Base-by-base conservation (phyloP, 116 monocot species). In the Trichopus zeylanicus region DNA sequence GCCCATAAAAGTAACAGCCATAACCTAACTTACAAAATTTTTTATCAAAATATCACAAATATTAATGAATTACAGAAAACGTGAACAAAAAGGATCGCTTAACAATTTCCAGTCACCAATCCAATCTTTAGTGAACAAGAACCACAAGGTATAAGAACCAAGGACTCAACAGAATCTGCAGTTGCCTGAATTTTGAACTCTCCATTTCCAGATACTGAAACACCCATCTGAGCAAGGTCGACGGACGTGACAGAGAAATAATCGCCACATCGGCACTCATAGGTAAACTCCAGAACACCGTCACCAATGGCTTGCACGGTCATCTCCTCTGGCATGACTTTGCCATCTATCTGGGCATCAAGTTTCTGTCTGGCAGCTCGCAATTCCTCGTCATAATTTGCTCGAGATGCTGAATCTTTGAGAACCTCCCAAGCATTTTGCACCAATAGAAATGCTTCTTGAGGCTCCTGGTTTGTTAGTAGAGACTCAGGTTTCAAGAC, bases 351-450 rank as follows among this genome's bases (percentile, higher is more conserved):
- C 35, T 66, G 48, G 10, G 77, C 72, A 20, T 70, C 74, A 6
- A 71, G 3, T 54, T 74, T 75, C 37, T 67, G 59, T 33, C 81
- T 70, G 0, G 62, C 67, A 21, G 74, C 71, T 62, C 26, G 66
- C 67, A 97, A 30, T 48, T 81, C 60, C 29, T 56, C 63, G 55
- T 97, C 97, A 52, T 91, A 97, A 12, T 68, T 55, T 65, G 79
- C 65, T 78, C 78, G 79, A 15, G 77, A 77, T 3, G 60, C 64
- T 46, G 81, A 35, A 75, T 91, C 71, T 7, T 80, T 49, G 31
- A 97, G 91, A 62, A 91, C 73, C 48, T 91, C 77, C 97, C 97
- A 97, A 62, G 97, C 91, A 59, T 81, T 75, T n/a, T 78, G 97
- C 1, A 97, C 81, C 63, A 49, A 46, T 2, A 91, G 72, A 67